Evolutionary conservation across 345 rosid genomes (phyloP).

Genomic region (Dipteronia sinensis): DNA sequence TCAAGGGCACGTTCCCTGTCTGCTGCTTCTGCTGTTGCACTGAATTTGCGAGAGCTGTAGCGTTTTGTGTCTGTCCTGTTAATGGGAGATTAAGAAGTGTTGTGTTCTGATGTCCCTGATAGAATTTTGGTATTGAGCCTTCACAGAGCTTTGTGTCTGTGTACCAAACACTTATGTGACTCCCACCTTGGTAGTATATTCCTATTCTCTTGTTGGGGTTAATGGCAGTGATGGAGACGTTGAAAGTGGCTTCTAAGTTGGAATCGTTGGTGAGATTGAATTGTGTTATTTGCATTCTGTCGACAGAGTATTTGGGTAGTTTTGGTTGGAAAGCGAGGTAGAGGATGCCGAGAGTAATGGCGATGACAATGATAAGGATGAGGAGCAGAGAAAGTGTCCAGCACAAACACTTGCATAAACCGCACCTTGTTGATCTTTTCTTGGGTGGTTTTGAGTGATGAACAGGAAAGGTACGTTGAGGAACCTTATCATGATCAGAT

Average conservation of each 20-base stretch:
- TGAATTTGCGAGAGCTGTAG: conserved; percentile 33
- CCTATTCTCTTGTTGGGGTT: conserved; percentile 84
- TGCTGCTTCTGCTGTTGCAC: conserved; percentile 44
- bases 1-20: conserved; percentile 63
- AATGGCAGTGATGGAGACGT: conserved; percentile 60
- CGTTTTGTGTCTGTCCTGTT: conserved; percentile 60
- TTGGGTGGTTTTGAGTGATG: conserved; percentile 47
- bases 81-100: conserved; percentile 59
- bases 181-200: conserved; percentile 81
- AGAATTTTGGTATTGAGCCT: conserved; percentile 83
- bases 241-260: conserved; percentile 57
- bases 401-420: conserved; percentile 65
- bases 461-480: conserved; percentile 39
- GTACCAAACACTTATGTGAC: conserved; percentile 64
- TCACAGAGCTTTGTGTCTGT: conserved; percentile 50
- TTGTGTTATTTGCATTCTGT: conserved; percentile 54
- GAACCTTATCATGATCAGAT: conserved; percentile 37
- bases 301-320: conserved; percentile 65
- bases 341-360: conserved; percentile 48
- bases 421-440: conserved; percentile 36
- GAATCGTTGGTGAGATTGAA: conserved; percentile 42
- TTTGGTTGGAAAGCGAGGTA: conserved; percentile 79
- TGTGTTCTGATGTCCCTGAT: conserved; percentile 88
- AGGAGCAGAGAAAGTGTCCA: conserved; percentile 60
- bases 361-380: conserved; percentile 50